Conservation (phyloP, 345 rosid species). For the Hibiscus mutabilis region DNA sequence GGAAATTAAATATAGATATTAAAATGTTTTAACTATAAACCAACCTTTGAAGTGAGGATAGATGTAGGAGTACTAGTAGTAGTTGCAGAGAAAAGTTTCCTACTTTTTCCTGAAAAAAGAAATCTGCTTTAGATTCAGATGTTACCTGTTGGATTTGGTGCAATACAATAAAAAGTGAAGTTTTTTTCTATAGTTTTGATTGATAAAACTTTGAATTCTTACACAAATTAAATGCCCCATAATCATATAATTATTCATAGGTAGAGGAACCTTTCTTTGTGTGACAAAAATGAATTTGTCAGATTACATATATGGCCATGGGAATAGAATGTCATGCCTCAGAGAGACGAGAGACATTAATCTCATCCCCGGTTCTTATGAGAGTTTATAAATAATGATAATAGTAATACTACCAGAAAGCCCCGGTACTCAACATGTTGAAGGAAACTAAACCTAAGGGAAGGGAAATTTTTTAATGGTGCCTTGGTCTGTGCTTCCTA, state of each 20-base stretch:
- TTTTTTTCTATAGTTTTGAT: too few species aligned
- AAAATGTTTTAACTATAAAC: neutral
- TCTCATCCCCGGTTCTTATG: neutral
- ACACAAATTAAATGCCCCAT: neutral
- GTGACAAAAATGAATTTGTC: too few species aligned
- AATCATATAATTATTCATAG: too few species aligned
- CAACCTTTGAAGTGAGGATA: conserved; percentile 22
- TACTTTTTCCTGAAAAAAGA: conserved; percentile 20
- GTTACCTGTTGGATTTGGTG: neutral
- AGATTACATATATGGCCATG: neutral
- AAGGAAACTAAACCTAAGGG: neutral
- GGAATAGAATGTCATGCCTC: neutral
- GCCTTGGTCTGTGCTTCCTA: conserved; percentile 45
- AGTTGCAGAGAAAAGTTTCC: conserved; percentile 22
- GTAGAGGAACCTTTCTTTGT: too few species aligned
- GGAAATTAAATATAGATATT: neutral
- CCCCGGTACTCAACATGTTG: neutral
- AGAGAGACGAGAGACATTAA: too few species aligned
- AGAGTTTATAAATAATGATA: neutral
- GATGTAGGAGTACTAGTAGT: neutral
- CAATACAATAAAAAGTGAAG: neutral
- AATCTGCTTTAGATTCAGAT: neutral
- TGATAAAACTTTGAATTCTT: neutral
- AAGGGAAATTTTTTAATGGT: conserved; percentile 25
- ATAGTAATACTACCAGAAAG: neutral